phyloP scores from a whole-genome alignment of 1,139 yeast species.

The Candida frijolesensis region DNA sequence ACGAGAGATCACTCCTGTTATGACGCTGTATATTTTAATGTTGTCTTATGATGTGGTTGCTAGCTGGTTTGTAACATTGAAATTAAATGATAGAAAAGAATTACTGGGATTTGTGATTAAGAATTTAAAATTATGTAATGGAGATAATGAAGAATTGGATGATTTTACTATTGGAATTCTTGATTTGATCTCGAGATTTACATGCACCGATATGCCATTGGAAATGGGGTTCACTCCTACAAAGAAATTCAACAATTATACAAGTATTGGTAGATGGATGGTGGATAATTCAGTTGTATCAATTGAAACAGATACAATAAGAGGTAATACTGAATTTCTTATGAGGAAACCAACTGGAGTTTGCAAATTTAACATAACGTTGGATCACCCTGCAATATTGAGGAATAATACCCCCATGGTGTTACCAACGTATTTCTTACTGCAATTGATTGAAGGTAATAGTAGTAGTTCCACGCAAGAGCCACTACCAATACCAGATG shows the following conservation, averaged over 20 bases:
- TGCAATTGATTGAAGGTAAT: slow-evolving; percentile 32
- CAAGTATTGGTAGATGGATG: slow-evolving; percentile 56
- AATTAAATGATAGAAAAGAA: slow-evolving; percentile 56
- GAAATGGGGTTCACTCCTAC: slow-evolving; percentile 35
- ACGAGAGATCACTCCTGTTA: slow-evolving; percentile 43
- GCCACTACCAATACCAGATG: slow-evolving; percentile 43
- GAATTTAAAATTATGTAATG: slow-evolving; percentile 50
- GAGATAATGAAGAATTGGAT: slow-evolving; percentile 32
- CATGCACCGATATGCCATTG: slow-evolving; percentile 66
- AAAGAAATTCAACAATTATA: slow-evolving; percentile 16
- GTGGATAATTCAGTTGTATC: slow-evolving; percentile 61
- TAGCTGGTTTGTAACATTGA: slow-evolving; percentile 72
- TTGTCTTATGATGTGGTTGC: slow-evolving; percentile 72
- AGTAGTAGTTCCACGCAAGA: slow-evolving; percentile 29
- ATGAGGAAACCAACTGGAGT: slow-evolving; percentile 73
- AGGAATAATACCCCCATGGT: slow-evolving; percentile 11
- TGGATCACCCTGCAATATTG: slow-evolving; percentile 32
- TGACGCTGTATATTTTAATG: slow-evolving; percentile 62
- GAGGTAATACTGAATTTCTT: slow-evolving; percentile 56
- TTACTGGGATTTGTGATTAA: slow-evolving; percentile 65
- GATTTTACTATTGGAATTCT: slow-evolving; percentile 64
- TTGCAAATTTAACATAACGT: slow-evolving; percentile 45
- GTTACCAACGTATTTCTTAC: slow-evolving; percentile 31
- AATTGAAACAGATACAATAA: slow-evolving; percentile 52
- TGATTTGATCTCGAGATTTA: slow-evolving; percentile 69